Conservation (phyloP, 257 asterid species). For the Nicotiana paniculata region DNA sequence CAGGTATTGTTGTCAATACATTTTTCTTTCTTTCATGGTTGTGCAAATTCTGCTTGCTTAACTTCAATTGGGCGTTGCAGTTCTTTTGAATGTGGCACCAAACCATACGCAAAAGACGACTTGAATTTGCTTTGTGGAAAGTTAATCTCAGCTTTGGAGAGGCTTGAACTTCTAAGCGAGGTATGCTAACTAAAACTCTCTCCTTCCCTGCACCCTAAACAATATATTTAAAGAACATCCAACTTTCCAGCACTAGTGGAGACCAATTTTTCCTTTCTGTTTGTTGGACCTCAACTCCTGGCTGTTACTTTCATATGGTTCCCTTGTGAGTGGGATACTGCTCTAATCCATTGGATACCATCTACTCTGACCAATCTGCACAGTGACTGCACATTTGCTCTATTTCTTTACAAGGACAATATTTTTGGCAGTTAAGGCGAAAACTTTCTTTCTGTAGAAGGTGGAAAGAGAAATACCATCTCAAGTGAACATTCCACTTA, state of each 20-base stretch:
- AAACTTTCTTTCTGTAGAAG: neutral
- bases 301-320: neutral
- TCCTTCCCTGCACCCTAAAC: neutral
- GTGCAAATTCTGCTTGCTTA: slow-evolving; percentile 1
- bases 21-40: neutral
- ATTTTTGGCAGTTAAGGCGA: too few species aligned
- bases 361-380: neutral
- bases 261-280: neutral
- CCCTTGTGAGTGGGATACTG: neutral
- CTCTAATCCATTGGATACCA: neutral
- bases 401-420: neutral
- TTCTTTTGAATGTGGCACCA: slow-evolving; percentile 20
- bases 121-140: slow-evolving; percentile 51
- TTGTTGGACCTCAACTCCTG: neutral
- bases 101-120: slow-evolving; percentile 38
- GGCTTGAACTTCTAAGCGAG: slow-evolving; percentile 74
- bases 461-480: neutral
- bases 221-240: too few species aligned
- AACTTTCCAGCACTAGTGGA: neutral
- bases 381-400: neutral
- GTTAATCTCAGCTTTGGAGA: slow-evolving; percentile 60
- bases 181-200: slow-evolving; percentile 26
- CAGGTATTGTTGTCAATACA: slow-evolving; percentile 32
- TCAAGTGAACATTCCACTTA: neutral
- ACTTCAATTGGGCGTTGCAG: slow-evolving; percentile 11